A percentile compares a stretch with the other conserved stretches of the same genome.
These are phyloP conservation scores for Beta vulgaris DNA, from an alignment of 148 eudicot genomes.

Conservation along the genomic window DNA sequence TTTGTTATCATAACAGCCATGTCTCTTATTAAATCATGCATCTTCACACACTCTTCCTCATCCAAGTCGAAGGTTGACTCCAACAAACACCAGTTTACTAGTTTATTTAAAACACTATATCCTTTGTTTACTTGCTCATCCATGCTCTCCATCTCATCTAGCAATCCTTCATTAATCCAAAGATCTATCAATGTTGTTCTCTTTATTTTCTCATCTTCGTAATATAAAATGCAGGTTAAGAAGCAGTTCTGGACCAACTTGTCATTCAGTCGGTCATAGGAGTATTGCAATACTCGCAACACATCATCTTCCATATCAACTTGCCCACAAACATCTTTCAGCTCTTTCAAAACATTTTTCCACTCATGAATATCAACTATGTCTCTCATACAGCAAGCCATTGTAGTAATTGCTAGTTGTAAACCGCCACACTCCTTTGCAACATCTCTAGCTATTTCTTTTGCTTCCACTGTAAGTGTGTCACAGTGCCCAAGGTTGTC, in stretches of 20 bases:
- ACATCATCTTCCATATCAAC: conserved; percentile 14
- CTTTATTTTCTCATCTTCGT: conserved; percentile 22
- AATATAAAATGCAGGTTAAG: conserved; percentile 27
- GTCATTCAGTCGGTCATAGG: conserved; percentile 26
- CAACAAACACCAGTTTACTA: conserved; percentile 23
- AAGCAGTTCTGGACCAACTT: conserved; percentile 22
- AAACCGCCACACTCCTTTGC: conserved; percentile 12
- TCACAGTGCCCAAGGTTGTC: conserved; percentile 1
- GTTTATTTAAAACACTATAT: conserved; percentile 28
- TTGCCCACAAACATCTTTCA: neutral
- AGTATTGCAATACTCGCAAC: conserved; percentile 16
- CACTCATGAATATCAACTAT: conserved; percentile 14
- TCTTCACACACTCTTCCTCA: neutral
- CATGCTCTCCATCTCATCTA: conserved; percentile 20
- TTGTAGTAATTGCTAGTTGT: conserved; percentile 21
- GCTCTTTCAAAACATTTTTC: conserved; percentile 13
- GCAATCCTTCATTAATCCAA: conserved; percentile 33
- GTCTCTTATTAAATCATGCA: conserved; percentile 21
- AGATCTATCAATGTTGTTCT: conserved; percentile 17
- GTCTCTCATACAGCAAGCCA: conserved; percentile 21
- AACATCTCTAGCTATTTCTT: conserved; percentile 1
- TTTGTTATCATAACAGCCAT: conserved; percentile 5
- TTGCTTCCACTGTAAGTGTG: neutral
- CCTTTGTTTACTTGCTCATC: conserved; percentile 24
- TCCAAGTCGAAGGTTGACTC: neutral